These are phyloP conservation scores for Curvularia sp. DNA, from an alignment of 2,329 filamentous ascomycete species.

Conservation along the genomic window DNA sequence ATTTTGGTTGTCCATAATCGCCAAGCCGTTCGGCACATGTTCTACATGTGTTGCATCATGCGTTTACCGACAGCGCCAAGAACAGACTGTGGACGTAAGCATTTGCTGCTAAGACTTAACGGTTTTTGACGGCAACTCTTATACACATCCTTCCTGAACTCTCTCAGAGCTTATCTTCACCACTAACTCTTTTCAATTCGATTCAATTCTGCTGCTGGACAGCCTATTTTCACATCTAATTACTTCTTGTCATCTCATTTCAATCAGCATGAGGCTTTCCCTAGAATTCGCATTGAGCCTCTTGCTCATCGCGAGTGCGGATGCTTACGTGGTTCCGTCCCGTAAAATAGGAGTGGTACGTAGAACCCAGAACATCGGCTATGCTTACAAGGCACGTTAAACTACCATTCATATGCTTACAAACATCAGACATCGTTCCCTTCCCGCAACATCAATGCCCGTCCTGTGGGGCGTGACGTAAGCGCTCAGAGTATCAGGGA, in stretches of 20 bases:
- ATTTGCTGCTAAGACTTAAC: constrained; percentile 13
- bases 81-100: constrained; percentile 8
- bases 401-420: not conserved
- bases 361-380: not conserved
- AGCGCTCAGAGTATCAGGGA: not conserved
- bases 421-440: constrained; percentile 20
- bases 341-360: constrained; percentile 33
- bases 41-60: constrained; percentile 29
- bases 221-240: constrained; percentile 13
- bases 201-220: constrained; percentile 25
- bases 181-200: not conserved
- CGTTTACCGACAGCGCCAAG: constrained; percentile 12
- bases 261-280: constrained; percentile 36
- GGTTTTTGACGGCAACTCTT: not conserved
- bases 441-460: constrained; percentile 20
- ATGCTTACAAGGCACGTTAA: not conserved
- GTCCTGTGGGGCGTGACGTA: constrained; percentile 19
- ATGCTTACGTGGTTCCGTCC: constrained; percentile 28
- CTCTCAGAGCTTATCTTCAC: not conserved
- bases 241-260: not conserved
- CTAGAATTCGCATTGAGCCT: constrained; percentile 26
- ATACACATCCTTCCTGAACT: not conserved
- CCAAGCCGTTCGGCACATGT: constrained; percentile 17
- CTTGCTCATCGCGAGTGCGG: constrained; percentile 32
- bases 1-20: constrained; percentile 4